A percentile compares a stretch with the other conserved stretches of the same genome.
phyloP scores from a whole-genome alignment of 352 stramenopile species.

The Salisapilia sapeloensis region DNA sequence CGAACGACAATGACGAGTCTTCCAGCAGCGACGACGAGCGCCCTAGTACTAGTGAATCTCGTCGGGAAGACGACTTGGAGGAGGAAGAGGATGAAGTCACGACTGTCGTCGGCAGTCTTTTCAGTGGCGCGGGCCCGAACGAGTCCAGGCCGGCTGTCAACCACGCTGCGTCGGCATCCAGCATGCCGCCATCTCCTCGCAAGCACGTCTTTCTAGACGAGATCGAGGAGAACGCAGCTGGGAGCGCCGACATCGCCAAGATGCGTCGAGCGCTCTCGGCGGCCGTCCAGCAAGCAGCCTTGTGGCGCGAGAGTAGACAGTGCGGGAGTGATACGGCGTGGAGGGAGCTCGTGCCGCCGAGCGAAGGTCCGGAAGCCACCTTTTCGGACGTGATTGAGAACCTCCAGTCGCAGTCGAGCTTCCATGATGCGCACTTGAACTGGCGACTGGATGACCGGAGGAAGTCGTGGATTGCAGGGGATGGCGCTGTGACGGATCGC shows the following conservation, averaged over 20 bases:
- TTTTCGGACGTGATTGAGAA: constrained; percentile 65
- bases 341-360: constrained; percentile 32
- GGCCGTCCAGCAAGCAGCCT: constrained; percentile 53
- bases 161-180: constrained; percentile 2
- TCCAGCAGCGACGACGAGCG: constrained; percentile 66
- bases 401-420: constrained; percentile 22
- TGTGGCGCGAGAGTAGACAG: constrained; percentile 63
- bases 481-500: constrained; percentile 8
- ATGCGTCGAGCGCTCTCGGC: constrained; percentile 59
- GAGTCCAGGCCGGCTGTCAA: constrained; percentile 15
- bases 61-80: constrained; percentile 28
- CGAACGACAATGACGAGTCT: constrained; percentile 29
- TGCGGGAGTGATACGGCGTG: constrained; percentile 50
- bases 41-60: constrained; percentile 4
- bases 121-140: constrained; percentile 43
- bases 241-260: constrained; percentile 33
- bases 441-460: constrained; percentile 44
- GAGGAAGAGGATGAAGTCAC: constrained; percentile 68
- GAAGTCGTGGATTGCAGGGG: constrained; percentile 61
- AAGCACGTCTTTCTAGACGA: constrained; percentile 39
- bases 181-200: constrained; percentile 6
- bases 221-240: constrained; percentile 48
- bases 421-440: constrained; percentile 20
- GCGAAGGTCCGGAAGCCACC: constrained; percentile 33
- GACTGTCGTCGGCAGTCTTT: constrained; percentile 57